Evolutionary conservation across 148 eudicot species (phyloP).

Genomic region (Limonium bicolor): DNA sequence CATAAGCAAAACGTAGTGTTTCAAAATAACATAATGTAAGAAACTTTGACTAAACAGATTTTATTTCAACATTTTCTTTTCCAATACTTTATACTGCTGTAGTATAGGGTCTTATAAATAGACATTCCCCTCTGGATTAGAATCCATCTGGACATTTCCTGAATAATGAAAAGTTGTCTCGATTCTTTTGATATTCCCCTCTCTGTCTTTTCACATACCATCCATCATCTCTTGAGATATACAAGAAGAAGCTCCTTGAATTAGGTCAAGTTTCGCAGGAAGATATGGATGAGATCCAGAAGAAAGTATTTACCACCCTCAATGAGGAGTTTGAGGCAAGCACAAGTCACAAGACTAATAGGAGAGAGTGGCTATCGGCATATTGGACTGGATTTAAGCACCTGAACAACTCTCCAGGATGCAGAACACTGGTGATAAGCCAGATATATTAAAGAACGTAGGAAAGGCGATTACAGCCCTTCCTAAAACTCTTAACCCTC

Average conservation of each 20-base stretch:
- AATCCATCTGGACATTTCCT: too few species aligned
- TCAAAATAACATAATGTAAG: too few species aligned
- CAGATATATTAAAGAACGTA: constrained; percentile 61
- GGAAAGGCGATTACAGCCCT: constrained; percentile 59
- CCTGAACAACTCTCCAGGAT: constrained; percentile 46
- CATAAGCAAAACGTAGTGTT: too few species aligned
- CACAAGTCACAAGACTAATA: constrained; percentile 36
- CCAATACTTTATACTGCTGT: too few species aligned
- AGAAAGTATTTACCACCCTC: constrained; percentile 34
- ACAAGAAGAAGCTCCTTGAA: constrained; percentile 39
- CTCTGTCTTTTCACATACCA: too few species aligned
- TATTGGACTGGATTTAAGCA: constrained; percentile 54
- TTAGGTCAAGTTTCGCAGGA: constrained; percentile 43
- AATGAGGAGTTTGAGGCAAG: constrained; percentile 53
- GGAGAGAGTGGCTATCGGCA: constrained; percentile 66
- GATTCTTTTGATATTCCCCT: too few species aligned
- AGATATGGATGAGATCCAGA: constrained; percentile 35
- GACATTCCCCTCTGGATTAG: too few species aligned
- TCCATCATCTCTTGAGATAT: constrained; percentile 47
- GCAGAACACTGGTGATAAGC: constrained; percentile 63
- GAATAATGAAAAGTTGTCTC: too few species aligned
- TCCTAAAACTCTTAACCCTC: constrained; percentile 53
- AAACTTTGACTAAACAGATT: too few species aligned
- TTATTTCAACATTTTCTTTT: too few species aligned
- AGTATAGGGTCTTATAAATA: too few species aligned